phyloP scores from a whole-genome alignment of 495 filamentous ascomycete species.

The Penicillium alfredii region DNA sequence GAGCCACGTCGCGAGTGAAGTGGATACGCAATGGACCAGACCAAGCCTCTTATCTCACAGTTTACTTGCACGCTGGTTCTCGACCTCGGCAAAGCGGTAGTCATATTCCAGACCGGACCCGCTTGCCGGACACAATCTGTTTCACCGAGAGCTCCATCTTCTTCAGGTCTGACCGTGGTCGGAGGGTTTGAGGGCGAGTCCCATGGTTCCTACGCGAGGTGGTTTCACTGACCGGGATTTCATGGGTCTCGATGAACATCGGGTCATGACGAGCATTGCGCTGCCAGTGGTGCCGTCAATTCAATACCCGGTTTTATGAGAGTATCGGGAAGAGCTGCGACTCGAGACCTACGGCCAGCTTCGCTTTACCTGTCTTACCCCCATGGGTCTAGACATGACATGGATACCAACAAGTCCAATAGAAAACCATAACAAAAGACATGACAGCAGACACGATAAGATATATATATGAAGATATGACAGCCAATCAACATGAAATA shows the following conservation, averaged over 20 bases:
- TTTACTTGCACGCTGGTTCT: constrained; percentile 46
- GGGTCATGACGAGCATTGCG: constrained; percentile 71
- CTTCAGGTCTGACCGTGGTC: constrained; percentile 77
- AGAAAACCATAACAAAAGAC: too few relatives aligned
- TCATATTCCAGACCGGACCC: constrained; percentile 66
- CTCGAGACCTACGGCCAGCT: too few relatives aligned
- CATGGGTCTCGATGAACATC: constrained; percentile 67
- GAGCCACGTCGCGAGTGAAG: constrained; percentile 9
- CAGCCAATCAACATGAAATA: too few relatives aligned
- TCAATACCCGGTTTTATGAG: too few relatives aligned
- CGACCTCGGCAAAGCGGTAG: constrained; percentile 73
- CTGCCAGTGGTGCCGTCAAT: too few relatives aligned
- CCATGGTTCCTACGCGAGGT: constrained; percentile 1
- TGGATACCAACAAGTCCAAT: too few relatives aligned
- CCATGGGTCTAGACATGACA: too few relatives aligned
- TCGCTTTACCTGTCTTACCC: too few relatives aligned
- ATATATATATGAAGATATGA: too few relatives aligned
- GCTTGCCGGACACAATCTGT: constrained; percentile 73
- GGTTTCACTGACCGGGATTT: constrained; percentile 63
- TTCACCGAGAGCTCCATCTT: constrained; percentile 84
- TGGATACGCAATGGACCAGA: neutral
- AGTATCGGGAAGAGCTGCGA: too few relatives aligned
- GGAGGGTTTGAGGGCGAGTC: constrained; percentile 22
- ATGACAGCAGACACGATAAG: too few relatives aligned
- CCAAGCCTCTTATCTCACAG: constrained; percentile 10